A percentile compares a stretch with the other conserved stretches of the same genome.
These are phyloP conservation scores for Candida boleticola DNA, from an alignment of 805 yeast genomes.

Conservation along the genomic window DNA sequence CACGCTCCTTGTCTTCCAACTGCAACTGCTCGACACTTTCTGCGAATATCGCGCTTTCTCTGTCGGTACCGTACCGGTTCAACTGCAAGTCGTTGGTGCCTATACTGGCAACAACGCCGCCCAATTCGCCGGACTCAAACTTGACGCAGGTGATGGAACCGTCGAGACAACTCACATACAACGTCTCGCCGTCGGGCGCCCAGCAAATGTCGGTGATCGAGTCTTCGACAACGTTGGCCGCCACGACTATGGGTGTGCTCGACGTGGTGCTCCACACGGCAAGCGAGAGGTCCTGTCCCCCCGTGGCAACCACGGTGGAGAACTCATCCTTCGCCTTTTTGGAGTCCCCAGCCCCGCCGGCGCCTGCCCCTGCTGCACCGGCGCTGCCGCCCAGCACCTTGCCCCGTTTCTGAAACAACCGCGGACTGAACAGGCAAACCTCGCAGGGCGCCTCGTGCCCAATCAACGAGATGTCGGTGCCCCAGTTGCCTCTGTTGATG, in stretches of 20 bases:
- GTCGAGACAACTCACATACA: conserved; percentile 81
- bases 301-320: conserved; percentile 85
- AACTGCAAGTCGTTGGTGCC: conserved; percentile 63
- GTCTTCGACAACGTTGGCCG: conserved; percentile 69
- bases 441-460: conserved; percentile 89
- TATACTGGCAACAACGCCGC: conserved; percentile 58
- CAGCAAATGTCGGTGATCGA: conserved; percentile 88
- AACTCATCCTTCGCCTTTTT: conserved; percentile 29
- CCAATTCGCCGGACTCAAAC: conserved; percentile 66
- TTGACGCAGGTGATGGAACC: conserved; percentile 70
- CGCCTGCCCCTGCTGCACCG: conserved; percentile 66
- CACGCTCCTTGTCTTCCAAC: conserved; percentile 50
- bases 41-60: conserved; percentile 81
- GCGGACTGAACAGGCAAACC: conserved; percentile 72
- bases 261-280: conserved; percentile 84
- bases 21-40: conserved; percentile 78
- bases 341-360: conserved; percentile 94
- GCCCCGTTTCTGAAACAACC: conserved; percentile 47
- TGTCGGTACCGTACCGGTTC: conserved; percentile 82
- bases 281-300: conserved; percentile 88
- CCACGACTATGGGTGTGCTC: conserved; percentile 76
- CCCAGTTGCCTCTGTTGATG: conserved; percentile 79
- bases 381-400: conserved; percentile 18
- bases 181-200: conserved; percentile 74
- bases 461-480: conserved; percentile 65